These are phyloP conservation scores for Metschnikowia similis DNA, from an alignment of 805 yeast species.

Conservation along the genomic window DNA sequence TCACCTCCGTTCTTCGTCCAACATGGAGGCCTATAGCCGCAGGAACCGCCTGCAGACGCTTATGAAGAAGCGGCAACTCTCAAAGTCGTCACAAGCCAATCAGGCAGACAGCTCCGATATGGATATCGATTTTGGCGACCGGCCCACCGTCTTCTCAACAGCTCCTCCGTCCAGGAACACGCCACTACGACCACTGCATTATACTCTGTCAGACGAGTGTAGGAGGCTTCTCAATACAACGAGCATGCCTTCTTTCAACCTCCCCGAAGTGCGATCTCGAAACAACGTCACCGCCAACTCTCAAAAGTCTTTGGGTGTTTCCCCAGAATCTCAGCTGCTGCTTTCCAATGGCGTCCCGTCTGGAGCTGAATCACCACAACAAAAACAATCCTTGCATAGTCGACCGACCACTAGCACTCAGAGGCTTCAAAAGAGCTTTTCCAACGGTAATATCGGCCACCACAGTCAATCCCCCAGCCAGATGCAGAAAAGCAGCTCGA, in stretches of 20 bases:
- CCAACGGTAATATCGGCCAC: not conserved
- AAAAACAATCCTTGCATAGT: not conserved
- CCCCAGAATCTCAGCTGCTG: not conserved
- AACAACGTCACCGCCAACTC: not conserved
- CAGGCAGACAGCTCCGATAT: not conserved
- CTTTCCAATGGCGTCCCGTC: not conserved
- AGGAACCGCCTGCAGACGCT: conserved; percentile 9
- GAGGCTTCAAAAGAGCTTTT: not conserved
- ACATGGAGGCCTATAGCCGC: conserved; percentile 12
- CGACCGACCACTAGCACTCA: not conserved
- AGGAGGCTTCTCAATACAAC: conserved; percentile 11
- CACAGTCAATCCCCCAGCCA: not conserved
- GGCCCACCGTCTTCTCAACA: conserved; percentile 9
- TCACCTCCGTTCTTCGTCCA: conserved; percentile 10
- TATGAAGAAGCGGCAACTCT: conserved; percentile 10
- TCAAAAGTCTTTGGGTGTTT: not conserved
- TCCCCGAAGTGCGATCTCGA: not conserved
- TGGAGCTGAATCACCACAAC: not conserved
- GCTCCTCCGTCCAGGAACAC: conserved; percentile 8
- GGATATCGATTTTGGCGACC: conserved; percentile 6
- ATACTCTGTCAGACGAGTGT: conserved; percentile 10
- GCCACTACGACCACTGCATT: conserved; percentile 4
- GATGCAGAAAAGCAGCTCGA: not conserved
- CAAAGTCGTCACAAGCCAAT: not conserved
- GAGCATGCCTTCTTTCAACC: conserved; percentile 1